Conservation (phyloP, 2,329 filamentous ascomycete species). For the Fusarium sp. region DNA sequence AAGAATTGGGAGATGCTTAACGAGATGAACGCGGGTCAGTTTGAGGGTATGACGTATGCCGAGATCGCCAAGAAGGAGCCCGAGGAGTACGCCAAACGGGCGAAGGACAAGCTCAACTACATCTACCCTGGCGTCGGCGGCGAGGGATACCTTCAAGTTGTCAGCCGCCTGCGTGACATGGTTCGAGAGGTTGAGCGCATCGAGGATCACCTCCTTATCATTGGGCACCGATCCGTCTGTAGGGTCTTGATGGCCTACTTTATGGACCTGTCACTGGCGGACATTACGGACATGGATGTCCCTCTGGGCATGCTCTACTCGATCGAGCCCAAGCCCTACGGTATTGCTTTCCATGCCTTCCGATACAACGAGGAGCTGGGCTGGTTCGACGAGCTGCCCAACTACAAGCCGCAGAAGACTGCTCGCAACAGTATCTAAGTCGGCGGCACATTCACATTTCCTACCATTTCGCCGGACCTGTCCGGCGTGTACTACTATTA, state of each 20-base stretch:
- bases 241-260: conserved; percentile 96
- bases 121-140: conserved; percentile 95
- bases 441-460: conserved; percentile 6
- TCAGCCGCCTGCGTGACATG: conserved; percentile 92
- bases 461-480: conserved; percentile 5
- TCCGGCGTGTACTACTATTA: conserved; percentile 39
- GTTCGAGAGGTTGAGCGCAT: conserved; percentile 97
- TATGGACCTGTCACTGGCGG: conserved; percentile 86
- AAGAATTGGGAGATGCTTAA: conserved; percentile 99
- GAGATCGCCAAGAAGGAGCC: conserved; percentile 82
- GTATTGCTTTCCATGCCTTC: conserved; percentile 96
- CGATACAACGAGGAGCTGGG: conserved; percentile 79
- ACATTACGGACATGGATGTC: conserved; percentile 93
- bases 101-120: conserved; percentile 89
- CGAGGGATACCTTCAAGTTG: conserved; percentile 95
- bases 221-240: conserved; percentile 90
- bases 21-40: conserved; percentile 89
- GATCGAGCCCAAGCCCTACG: conserved; percentile 96
- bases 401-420: conserved; percentile 75
- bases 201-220: conserved; percentile 91
- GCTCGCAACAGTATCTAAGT: conserved; percentile 45
- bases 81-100: conserved; percentile 81
- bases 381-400: conserved; percentile 85
- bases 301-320: conserved; percentile 93
- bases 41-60: conserved; percentile 94